Evolutionary conservation across 1,284 basidiomycete genomes (phyloP).

Genomic region (Somion occarium): DNA sequence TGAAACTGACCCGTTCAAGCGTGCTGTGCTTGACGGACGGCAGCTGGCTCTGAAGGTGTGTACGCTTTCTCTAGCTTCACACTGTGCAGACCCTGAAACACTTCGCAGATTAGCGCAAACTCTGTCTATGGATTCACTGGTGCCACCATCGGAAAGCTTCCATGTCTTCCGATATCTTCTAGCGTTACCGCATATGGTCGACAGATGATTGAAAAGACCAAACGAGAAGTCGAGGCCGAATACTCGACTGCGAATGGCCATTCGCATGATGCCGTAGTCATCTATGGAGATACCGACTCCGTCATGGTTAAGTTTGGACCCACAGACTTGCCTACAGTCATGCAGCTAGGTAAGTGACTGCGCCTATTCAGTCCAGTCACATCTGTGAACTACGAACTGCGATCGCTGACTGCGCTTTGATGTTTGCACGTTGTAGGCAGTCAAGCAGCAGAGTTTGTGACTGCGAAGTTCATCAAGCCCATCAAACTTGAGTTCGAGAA

Average conservation of each 20-base stretch:
- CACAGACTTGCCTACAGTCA: constrained; percentile 77
- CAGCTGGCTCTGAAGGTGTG: constrained; percentile 88
- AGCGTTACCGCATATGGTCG: constrained; percentile 92
- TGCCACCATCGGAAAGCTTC: constrained; percentile 91
- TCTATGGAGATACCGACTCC: constrained; percentile 97
- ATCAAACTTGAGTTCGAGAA: constrained; percentile 99
- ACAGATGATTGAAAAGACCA: constrained; percentile 96
- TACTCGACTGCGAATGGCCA: constrained; percentile 86
- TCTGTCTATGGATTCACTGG: constrained; percentile 98
- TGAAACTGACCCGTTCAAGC: constrained; percentile 92
- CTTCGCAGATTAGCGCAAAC: constrained; percentile 83
- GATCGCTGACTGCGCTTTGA: neutral
- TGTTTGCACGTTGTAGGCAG: constrained; percentile 51
- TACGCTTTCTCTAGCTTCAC: constrained; percentile 3
- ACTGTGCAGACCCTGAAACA: neutral
- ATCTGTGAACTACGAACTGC: neutral
- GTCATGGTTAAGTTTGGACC: constrained; percentile 97
- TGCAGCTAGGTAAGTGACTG: constrained; percentile 69
- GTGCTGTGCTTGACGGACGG: constrained; percentile 91
- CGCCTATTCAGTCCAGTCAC: neutral
- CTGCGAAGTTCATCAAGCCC: constrained; percentile 85
- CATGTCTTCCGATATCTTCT: constrained; percentile 91
- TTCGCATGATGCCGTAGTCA: constrained; percentile 82
- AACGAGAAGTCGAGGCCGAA: constrained; percentile 85
- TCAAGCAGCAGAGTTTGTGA: constrained; percentile 94